Evolutionary conservation across 371 early-diverging fungal genomes (phyloP), one percentile per base, ranked within the genome.

Genomic region (Actinomortierella wolfii): DNA sequence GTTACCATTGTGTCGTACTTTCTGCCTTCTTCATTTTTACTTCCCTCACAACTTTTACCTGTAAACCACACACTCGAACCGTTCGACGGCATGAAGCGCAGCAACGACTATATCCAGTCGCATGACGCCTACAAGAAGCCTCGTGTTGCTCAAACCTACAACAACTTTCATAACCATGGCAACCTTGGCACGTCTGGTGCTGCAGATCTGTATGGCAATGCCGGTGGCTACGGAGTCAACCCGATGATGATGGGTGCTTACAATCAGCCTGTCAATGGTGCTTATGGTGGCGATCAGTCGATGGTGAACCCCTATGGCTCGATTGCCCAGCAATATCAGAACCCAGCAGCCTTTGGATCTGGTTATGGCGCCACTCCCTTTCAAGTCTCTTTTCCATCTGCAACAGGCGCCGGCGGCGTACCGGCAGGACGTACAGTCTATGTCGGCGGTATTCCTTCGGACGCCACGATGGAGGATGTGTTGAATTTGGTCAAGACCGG

Each of bases 401-500:
- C 61, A 20, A 55, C 58, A 3, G 68, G 56, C 21, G 39, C 63
- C 13, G 86, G 87, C 41, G 34, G 34, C 34, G 34, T 34, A 34
- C 59, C 75, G 3, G 68, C 79, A 42, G 81, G 81, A 47, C 86
- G 94, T 34, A 93, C 93, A 18, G 81, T 94, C 28, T 94, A 93
- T 76, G 57, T 94, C 15, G 95, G 95, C 54, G 86, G 86, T 49
- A 68, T 93, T 26, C 86, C 87, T 14, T 57, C 81, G 0, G 88
- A 88, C 45, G 82, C 81, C 21, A 81, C 82, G 0, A 74, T 88
- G 5, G 84, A 84, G 53, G 92, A 91, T 17, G 76, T 93, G 18
- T 80, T 93, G 49, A 88, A 92, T 76, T 83, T 81, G 28, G 83
- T 93, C 51, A 88, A 85, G 34, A 86, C 87, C 28, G 95, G 95